These are phyloP conservation scores for Isatis lusitanica DNA, from an alignment of 441 rosid genomes.

Conservation along the genomic window DNA sequence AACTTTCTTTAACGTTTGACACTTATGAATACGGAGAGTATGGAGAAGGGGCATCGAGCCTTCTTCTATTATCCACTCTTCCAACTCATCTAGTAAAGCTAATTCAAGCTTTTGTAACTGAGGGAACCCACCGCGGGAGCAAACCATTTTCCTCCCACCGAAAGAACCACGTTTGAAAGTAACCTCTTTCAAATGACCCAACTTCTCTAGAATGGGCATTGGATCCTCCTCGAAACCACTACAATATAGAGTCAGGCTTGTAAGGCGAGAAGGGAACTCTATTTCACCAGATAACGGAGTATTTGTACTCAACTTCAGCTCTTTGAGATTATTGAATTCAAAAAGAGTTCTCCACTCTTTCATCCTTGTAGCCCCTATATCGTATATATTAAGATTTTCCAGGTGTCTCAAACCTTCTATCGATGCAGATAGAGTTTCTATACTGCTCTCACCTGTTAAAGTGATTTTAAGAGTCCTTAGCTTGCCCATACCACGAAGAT, in stretches of 20 bases:
- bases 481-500: not conserved
- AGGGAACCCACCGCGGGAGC: not conserved
- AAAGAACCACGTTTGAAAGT: fast-evolving
- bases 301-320: too few species aligned
- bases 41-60: not conserved
- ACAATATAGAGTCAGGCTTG: not conserved
- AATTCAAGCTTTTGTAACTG: not conserved
- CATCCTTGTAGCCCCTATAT: not conserved
- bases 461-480: not conserved
- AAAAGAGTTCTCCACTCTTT: not conserved
- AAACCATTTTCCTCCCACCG: not conserved
- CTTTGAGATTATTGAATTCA: not conserved
- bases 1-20: not conserved
- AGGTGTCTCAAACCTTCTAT: not conserved
- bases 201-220: not conserved
- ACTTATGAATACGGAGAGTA: fast-evolving
- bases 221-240: not conserved
- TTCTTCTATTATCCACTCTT: slow-evolving; percentile 8
- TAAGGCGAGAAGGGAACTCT: not conserved
- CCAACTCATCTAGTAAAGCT: not conserved
- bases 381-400: not conserved
- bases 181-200: not conserved
- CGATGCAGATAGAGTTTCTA: not conserved
- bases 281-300: not conserved
- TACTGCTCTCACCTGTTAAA: not conserved